Base-by-base conservation (phyloP, 2,329 filamentous ascomycete genomes). In the Coniochaeta sp. region DNA sequence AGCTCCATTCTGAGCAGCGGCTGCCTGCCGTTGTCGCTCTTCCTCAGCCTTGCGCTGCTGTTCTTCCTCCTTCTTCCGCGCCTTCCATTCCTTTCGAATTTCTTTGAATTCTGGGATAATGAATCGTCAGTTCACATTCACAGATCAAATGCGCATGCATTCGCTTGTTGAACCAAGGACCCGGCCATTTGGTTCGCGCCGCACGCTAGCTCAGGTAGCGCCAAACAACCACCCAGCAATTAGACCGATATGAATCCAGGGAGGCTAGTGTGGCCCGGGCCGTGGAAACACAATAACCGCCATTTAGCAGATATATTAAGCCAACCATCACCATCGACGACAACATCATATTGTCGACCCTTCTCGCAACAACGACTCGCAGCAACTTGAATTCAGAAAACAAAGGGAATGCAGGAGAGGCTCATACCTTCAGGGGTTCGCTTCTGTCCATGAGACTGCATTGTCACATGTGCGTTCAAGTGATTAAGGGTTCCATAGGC, bases 41-140 rank as follows among this genome's bases (percentile, higher is more conserved):
- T 98, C 93, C 10, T 93, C 91, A 14, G 89, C 89, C 80, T 97
- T 97, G 70, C 93, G 90, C 68, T 86, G 83, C 58, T 88, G 88
- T 66, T 98, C 93, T 69, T 98, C 93, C 74, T 98, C 95, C 90
- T 99, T 99, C 85, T 98, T 98, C 70, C 95, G 91, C 42, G 91
- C 90, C 79, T 98, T 99, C 95, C 95, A 99, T 72, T 98, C 93
- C 73, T 98, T 98, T 64, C 95, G 90, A 62, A 98, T 97, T 71
- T 99, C 95, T 74, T 99, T 99, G 79, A 99, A 98, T 75, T 98
- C 95, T 98, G 71, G 65, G 30, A 59, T 28, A 22, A 28, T 5
- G 38, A 36, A 34, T 1, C 30, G 54, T 55, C 26, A 55, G 54
- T 38, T 24, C 30, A n/a, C 2, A 38, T 36, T 8, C 19, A 5